A percentile compares a stretch with the other conserved stretches of the same genome.
Evolutionary conservation across 805 yeast genomes (phyloP).

Genomic region (Saccharomycopsis schoenii): DNA sequence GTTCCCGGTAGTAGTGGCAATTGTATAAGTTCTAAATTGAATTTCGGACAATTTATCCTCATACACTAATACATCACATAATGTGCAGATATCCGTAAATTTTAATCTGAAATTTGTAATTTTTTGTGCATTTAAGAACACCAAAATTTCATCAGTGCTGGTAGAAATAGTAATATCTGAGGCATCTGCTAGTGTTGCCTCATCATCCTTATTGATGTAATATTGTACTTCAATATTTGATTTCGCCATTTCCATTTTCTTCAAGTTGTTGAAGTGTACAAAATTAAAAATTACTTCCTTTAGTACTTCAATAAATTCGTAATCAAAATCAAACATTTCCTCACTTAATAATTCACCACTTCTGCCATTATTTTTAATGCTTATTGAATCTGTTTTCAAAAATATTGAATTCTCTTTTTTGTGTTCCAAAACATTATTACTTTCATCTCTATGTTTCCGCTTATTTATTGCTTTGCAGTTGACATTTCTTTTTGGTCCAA

Average conservation of each 20-base stretch:
- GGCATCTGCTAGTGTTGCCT: background rate
- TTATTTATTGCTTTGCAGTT: background rate
- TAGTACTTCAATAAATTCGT: background rate
- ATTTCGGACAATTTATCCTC: background rate
- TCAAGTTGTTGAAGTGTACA: background rate
- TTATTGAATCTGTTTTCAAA: background rate
- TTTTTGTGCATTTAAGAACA: background rate
- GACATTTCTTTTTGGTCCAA: background rate
- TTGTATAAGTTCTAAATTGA: background rate
- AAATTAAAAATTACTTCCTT: background rate
- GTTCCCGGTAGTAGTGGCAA: background rate
- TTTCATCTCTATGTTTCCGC: background rate
- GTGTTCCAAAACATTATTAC: background rate
- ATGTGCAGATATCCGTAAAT: background rate
- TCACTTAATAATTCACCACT: background rate
- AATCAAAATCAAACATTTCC: background rate
- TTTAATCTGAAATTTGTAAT: background rate
- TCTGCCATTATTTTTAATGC: background rate
- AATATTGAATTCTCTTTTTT: background rate
- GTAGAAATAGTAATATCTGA: background rate
- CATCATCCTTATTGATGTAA: background rate
- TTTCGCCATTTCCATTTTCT: background rate
- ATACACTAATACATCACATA: background rate
- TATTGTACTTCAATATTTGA: background rate
- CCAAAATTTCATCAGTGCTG: background rate